Evolutionary conservation across 768 basidiomycete genomes (phyloP).

Genomic region (Tricholoma furcatifolium): DNA sequence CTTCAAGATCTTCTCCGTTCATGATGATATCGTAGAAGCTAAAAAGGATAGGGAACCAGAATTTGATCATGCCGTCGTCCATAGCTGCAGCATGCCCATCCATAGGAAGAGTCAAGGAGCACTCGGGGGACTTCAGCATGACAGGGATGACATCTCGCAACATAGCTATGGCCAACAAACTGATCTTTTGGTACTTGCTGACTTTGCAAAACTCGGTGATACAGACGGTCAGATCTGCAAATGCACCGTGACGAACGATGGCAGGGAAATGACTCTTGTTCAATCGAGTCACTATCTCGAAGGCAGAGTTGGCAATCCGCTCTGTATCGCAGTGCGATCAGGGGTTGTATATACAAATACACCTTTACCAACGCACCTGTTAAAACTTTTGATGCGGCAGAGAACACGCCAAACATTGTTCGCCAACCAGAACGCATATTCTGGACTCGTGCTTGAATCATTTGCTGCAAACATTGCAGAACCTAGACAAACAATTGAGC

Average conservation of each 20-base stretch:
- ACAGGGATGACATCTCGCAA: constrained; percentile 88
- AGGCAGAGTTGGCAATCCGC: constrained; percentile 88
- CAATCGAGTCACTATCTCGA: constrained; percentile 90
- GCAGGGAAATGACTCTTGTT: constrained; percentile 88
- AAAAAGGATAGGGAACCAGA: constrained; percentile 96
- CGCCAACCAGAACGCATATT: constrained; percentile 99
- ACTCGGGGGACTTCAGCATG: constrained; percentile 84
- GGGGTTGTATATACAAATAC: neutral
- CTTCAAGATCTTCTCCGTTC: constrained; percentile 99
- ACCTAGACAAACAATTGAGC: constrained; percentile 48
- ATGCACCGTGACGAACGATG: constrained; percentile 93
- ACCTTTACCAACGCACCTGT: constrained; percentile 56
- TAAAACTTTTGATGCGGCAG: constrained; percentile 89
- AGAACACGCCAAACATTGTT: constrained; percentile 99
- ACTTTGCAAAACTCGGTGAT: constrained; percentile 99
- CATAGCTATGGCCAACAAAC: constrained; percentile 94
- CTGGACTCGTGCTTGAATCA: constrained; percentile 93
- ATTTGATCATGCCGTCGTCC: constrained; percentile 91
- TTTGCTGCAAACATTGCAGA: constrained; percentile 96
- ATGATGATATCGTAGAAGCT: constrained; percentile 99
- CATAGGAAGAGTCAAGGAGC: constrained; percentile 31
- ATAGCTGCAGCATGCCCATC: constrained; percentile 33
- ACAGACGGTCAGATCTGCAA: constrained; percentile 94
- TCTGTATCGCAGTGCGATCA: constrained; percentile 43
- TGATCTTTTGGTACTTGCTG: constrained; percentile 98